A percentile compares a stretch with the other conserved stretches of the same genome.
Evolutionary conservation across 768 basidiomycete genomes (phyloP).

Genomic region (Pisolithus marmoratus): DNA sequence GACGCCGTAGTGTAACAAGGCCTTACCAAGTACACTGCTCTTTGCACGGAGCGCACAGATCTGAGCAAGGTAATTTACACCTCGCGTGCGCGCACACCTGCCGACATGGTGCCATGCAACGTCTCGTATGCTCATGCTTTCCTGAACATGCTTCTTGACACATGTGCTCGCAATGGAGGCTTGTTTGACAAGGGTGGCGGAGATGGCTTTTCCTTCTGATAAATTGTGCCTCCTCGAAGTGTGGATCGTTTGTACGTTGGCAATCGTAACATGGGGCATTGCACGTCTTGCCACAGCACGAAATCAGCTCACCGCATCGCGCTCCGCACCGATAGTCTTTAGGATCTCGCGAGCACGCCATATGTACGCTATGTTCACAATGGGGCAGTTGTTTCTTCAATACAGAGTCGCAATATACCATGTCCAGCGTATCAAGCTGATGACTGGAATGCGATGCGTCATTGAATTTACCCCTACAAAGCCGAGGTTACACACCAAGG

Average conservation of each 20-base stretch:
- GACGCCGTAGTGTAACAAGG: slow-evolving; percentile 2
- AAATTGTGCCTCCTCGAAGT: neutral
- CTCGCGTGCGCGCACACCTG: slow-evolving; percentile 50
- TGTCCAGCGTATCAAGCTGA: slow-evolving; percentile 38
- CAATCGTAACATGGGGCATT: slow-evolving; percentile 44
- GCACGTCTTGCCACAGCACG: slow-evolving; percentile 52
- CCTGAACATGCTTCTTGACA: slow-evolving; percentile 47
- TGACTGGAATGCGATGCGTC: slow-evolving; percentile 30
- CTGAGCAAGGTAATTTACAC: slow-evolving; percentile 45
- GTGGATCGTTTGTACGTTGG: slow-evolving; percentile 22
- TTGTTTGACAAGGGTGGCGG: slow-evolving; percentile 44
- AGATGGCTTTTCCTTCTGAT: slow-evolving; percentile 33
- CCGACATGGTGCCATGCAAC: slow-evolving; percentile 43
- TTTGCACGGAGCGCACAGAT: slow-evolving; percentile 56
- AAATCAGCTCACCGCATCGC: slow-evolving; percentile 39
- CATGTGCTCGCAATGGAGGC: slow-evolving; percentile 50
- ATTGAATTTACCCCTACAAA: neutral
- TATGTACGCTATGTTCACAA: slow-evolving; percentile 49
- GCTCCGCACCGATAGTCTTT: slow-evolving; percentile 32
- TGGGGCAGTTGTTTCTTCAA: slow-evolving; percentile 40
- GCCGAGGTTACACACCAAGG: slow-evolving; percentile 39
- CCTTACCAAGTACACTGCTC: slow-evolving; percentile 52
- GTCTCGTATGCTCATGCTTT: slow-evolving; percentile 42
- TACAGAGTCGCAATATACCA: slow-evolving; percentile 36
- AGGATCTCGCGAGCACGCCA: slow-evolving; percentile 46